phyloP scores from a whole-genome alignment of 2,329 filamentous ascomycete genomes.

The Botrytis paeoniae region DNA sequence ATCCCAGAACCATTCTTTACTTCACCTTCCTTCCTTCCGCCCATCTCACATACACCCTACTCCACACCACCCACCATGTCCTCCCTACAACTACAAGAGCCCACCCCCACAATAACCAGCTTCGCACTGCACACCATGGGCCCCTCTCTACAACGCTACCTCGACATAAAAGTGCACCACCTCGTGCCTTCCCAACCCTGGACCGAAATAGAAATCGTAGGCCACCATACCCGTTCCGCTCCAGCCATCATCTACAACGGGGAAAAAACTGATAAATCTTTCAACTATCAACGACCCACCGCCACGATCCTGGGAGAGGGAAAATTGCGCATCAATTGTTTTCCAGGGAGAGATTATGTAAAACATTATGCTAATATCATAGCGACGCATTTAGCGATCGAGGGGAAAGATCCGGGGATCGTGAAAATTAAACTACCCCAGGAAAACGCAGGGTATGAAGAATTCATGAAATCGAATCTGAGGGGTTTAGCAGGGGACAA shows the following conservation, averaged over 20 bases:
- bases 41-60: not conserved
- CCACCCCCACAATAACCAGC: not conserved
- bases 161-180: not conserved
- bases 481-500: not conserved
- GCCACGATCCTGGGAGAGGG: not conserved
- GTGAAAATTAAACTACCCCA: not conserved
- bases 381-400: not conserved
- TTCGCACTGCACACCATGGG: not conserved
- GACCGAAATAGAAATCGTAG: not conserved
- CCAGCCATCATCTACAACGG: not conserved
- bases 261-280: not conserved
- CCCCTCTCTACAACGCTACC: not conserved
- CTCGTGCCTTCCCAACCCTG: not conserved
- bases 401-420: not conserved
- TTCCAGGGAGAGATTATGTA: not conserved
- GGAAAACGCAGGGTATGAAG: not conserved
- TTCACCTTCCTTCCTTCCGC: not conserved
- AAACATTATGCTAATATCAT: not conserved
- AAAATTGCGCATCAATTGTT: not conserved
- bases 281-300: constrained; percentile 1
- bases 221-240: not conserved
- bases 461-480: not conserved
- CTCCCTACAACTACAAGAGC: not conserved
- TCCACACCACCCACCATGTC: not conserved
- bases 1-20: not conserved